phyloP scores from a whole-genome alignment of 164 flowering plant genomes.

The Protea cynaroides region DNA sequence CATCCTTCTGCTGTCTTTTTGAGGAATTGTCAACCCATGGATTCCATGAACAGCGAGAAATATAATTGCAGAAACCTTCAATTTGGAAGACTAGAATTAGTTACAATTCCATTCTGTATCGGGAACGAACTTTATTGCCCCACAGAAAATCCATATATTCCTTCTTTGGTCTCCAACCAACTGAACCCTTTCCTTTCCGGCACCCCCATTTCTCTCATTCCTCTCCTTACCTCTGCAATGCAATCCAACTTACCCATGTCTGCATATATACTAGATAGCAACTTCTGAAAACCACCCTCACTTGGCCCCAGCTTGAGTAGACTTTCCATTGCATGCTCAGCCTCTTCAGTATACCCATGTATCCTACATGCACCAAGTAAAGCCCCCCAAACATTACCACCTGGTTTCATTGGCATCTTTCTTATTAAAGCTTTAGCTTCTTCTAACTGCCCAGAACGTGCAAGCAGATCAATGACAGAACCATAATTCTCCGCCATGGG shows the following conservation, averaged over 20 bases:
- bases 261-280: slow-evolving; percentile 22
- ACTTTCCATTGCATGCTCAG: slow-evolving; percentile 13
- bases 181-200: slow-evolving; percentile 19
- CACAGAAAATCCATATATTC: slow-evolving; percentile 6
- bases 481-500: slow-evolving; percentile 24
- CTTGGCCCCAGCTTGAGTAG: slow-evolving; percentile 16
- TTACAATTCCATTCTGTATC: not conserved
- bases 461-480: slow-evolving; percentile 25
- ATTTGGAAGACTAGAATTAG: too few relatives aligned
- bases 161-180: slow-evolving; percentile 21
- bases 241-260: slow-evolving; percentile 17
- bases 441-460: slow-evolving; percentile 22
- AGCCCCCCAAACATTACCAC: slow-evolving; percentile 26
- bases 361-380: slow-evolving; percentile 26
- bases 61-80: too few relatives aligned
- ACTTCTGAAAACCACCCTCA: slow-evolving; percentile 18
- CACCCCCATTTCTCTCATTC: slow-evolving; percentile 14
- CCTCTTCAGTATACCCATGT: slow-evolving; percentile 19
- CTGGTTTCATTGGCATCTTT: slow-evolving; percentile 19
- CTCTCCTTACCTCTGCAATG: slow-evolving; percentile 15
- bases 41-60: too few relatives aligned
- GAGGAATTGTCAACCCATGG: too few relatives aligned
- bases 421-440: slow-evolving; percentile 21
- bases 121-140: not conserved
- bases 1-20: too few relatives aligned